phyloP scores from a whole-genome alignment of 2,329 filamentous ascomycete species.

The Dryadomyces quercivorus region DNA sequence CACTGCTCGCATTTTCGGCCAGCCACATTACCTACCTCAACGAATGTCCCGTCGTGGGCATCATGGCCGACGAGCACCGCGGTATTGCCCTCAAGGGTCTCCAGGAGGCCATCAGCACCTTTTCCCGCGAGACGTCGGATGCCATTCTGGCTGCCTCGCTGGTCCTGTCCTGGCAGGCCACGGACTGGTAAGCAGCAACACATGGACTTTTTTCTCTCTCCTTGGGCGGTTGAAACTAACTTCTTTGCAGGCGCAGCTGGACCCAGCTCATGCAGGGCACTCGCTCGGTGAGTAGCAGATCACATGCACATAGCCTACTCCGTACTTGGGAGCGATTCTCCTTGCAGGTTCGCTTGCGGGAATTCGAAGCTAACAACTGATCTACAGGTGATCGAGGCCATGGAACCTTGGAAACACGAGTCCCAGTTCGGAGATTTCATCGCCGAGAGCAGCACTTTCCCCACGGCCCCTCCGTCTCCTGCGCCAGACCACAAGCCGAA shows the following conservation, averaged over 20 bases:
- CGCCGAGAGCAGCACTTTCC: conserved; percentile 63
- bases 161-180: conserved; percentile 89
- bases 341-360: background rate
- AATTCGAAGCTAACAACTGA: background rate
- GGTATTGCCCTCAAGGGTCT: conserved; percentile 77
- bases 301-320: background rate
- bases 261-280: conserved; percentile 85
- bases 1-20: conserved; percentile 85
- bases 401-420: conserved; percentile 84
- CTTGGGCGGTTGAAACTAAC: conserved; percentile 16
- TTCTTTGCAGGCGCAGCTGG: conserved; percentile 65
- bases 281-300: conserved; percentile 54
- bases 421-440: conserved; percentile 79
- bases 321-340: background rate
- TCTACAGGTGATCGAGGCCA: conserved; percentile 68
- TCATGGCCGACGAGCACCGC: conserved; percentile 81
- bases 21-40: conserved; percentile 87
- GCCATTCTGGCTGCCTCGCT: conserved; percentile 85
- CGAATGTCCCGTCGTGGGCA: conserved; percentile 71
- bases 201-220: background rate
- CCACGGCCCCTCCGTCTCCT: conserved; percentile 52
- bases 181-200: conserved; percentile 62
- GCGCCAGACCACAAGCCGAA: conserved; percentile 48
- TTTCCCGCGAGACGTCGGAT: conserved; percentile 79
- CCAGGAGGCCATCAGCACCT: conserved; percentile 73